Evolutionary conservation across 2,329 filamentous ascomycete genomes (phyloP), one percentile per base, ranked within the genome.

Genomic region (Penicillium decumbens): DNA sequence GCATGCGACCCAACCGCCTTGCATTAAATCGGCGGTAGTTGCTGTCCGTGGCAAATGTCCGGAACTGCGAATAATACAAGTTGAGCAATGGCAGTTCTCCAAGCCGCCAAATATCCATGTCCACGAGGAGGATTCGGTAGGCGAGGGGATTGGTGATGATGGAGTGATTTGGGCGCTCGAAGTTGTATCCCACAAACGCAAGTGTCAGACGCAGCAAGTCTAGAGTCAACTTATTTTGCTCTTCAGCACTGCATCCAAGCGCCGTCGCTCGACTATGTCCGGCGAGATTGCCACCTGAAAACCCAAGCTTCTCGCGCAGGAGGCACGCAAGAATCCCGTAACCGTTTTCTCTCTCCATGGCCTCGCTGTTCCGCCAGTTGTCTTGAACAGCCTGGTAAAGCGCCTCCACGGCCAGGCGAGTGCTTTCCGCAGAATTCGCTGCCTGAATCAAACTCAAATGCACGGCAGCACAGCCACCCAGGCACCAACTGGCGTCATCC

Each of bases 281-380:
- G 9, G 53, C 47, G 23, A 57, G 57, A 24, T 56, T 59, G 13
- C 59, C 59, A 15, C 60, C 49, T 2, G 63, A 55, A 50, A 68
- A 65, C 20, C 69, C 73, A 42, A 95, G 76, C 67, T 95, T 96
- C 47, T 88, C 87, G 47, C 89, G 84, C 23, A 98, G 72, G 15
- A 97, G 78, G 69, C 90, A 83, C 35, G 87, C 87, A 43, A 98
- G 74, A 30, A 97, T 88, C 24, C 88, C 87, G 65, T 96, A 98
- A 0, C 92, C 95, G 59, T 95, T 93, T 51, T 95, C 90, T 61
- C 88, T 85, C 69, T 98, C 93, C 87, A 98, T 96, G 24, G 93
- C 91, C 67, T 98, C 95, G 59, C 93, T 97, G 58, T 97, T 97
- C 56, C 93, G 82, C 93, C 95, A 98, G 65, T 88, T 97, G 56